Base-by-base conservation (phyloP, 2,329 filamentous ascomycete genomes). In the Blastomyces percursus region DNA sequence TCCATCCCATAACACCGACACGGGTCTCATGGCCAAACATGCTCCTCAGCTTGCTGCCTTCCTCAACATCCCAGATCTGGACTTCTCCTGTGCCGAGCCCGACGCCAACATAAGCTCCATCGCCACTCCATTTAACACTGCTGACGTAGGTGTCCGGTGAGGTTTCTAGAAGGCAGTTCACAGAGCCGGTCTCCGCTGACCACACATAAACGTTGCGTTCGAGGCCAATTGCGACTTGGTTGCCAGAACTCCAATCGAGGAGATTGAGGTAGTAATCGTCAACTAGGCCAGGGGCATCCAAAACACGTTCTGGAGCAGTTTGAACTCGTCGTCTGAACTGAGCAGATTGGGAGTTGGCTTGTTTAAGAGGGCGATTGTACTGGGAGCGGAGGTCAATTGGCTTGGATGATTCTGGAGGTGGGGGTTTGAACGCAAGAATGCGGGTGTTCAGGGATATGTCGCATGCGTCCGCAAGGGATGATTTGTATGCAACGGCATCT, bases 211-310 rank as follows among this genome's bases (percentile, higher is more conserved):
- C 94, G 69, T 88, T 96, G 68, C 93, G 91, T 80, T 97, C 94
- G 14, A 99, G 86, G 63, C 93, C 94, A 73, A 99, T 97, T 58
- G 94, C 94, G 61, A 99, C 93, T 77, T 99, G 94, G 81, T 99
- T 99, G 64, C 89, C 88, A 7, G 91, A 94, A 73, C 92, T 96
- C 94, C 94, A 99, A 80, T 99, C 94, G 32, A 99, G 86, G 48
- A 99, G 83, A 81, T 99, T 99, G 70, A 99, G 88, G 76, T 99
- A 99, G 83, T 97, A 99, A 79, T 99, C 94, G 71, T 99, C 94
- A 65, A 97, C 89, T 61, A 99, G 85, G 62, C 93, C 94, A 6
- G 94, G 94, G 4, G 94, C 94, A 77, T 99, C 94, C 32, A 99
- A 85, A 16, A 99, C 94, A 67, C 94, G 90, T 78, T 99, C 94